phyloP scores from a whole-genome alignment of 2,329 filamentous ascomycete species.

The Helicocarpus griseus region DNA sequence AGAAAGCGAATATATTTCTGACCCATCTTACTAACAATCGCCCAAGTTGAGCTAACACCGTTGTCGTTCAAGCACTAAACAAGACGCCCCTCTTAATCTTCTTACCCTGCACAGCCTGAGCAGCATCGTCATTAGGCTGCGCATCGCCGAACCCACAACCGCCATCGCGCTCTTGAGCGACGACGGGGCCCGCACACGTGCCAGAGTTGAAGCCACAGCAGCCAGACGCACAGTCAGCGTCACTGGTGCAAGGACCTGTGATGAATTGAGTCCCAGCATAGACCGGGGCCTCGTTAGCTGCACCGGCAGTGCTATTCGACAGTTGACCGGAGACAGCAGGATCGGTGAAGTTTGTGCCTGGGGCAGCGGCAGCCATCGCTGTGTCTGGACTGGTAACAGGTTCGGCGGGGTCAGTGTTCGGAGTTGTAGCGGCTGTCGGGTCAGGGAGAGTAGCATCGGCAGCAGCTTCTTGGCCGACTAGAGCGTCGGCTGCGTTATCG shows the following conservation, averaged over 20 bases:
- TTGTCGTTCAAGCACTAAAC: neutral
- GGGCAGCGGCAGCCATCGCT: too few relatives aligned
- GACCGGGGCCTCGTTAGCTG: neutral
- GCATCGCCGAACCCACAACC: constrained; percentile 28
- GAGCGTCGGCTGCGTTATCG: constrained; percentile 15
- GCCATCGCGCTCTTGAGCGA: constrained; percentile 27
- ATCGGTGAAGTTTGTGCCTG: too few relatives aligned
- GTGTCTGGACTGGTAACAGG: too few relatives aligned
- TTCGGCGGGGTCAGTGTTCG: too few relatives aligned
- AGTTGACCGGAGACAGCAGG: constrained; percentile 5
- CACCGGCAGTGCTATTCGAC: constrained; percentile 4
- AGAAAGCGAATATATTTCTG: neutral
- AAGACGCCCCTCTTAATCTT: neutral
- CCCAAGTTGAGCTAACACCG: neutral
- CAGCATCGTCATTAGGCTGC: constrained; percentile 24
- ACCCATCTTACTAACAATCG: neutral
- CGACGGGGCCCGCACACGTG: constrained; percentile 24
- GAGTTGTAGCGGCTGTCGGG: too few relatives aligned
- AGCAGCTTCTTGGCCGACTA: constrained; percentile 4
- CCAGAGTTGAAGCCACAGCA: constrained; percentile 27
- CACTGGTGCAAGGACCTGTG: constrained; percentile 27
- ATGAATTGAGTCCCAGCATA: constrained; percentile 28
- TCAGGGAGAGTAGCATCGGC: too few relatives aligned
- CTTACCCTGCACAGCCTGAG: constrained; percentile 14
- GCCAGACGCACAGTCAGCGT: constrained; percentile 29